Conservation (phyloP, 345 rosid genomes). For the Luvunga scandens region DNA sequence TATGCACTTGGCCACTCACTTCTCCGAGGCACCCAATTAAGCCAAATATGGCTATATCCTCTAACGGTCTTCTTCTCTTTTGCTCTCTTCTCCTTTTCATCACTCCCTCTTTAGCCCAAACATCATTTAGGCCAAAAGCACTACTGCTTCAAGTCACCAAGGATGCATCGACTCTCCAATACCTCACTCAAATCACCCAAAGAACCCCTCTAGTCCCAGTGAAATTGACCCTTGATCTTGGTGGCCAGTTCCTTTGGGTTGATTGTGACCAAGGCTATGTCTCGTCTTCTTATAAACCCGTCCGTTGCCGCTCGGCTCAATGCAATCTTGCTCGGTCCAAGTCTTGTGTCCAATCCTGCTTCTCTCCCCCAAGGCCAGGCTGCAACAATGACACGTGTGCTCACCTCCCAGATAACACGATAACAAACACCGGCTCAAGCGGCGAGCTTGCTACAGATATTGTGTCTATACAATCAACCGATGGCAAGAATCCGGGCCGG, state of each 20-base stretch:
- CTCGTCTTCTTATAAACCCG: constrained; percentile 37
- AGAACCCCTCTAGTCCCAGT: constrained; percentile 22
- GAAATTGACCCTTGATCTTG: constrained; percentile 35
- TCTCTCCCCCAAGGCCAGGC: background rate
- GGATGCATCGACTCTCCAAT: constrained; percentile 23
- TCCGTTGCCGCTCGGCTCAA: constrained; percentile 30
- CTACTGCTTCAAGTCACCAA: constrained; percentile 21
- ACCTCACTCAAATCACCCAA: constrained; percentile 22
- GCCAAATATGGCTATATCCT: background rate
- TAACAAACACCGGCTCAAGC: background rate
- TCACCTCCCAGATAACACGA: constrained; percentile 30
- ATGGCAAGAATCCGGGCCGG: constrained; percentile 42
- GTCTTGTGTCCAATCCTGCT: background rate
- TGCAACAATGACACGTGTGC: constrained; percentile 28
- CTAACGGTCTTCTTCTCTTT: background rate
- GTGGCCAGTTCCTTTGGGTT: constrained; percentile 44
- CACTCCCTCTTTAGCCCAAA: background rate
- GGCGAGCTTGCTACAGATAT: constrained; percentile 27
- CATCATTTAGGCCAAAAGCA: constrained; percentile 9
- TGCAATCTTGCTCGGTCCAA: constrained; percentile 31
- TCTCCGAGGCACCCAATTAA: too few relatives aligned
- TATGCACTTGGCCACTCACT: too few relatives aligned
- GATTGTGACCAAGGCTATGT: constrained; percentile 35
- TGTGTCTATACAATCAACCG: constrained; percentile 35
- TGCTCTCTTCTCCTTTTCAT: background rate